Evolutionary conservation across 1,139 yeast species (phyloP).

Genomic region (Pichia sp.): DNA sequence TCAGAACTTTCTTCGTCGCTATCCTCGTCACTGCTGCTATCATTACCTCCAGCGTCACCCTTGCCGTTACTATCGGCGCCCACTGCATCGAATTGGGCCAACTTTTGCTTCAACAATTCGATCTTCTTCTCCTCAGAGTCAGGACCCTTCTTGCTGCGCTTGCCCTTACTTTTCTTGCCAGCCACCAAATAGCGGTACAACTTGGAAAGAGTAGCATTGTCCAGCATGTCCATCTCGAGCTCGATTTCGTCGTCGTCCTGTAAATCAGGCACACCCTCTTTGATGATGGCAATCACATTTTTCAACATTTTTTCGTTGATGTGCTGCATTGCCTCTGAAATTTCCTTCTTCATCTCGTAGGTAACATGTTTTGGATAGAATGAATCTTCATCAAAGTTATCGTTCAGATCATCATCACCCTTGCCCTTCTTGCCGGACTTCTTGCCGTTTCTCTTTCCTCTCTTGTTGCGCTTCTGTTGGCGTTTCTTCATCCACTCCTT

Average conservation of each 20-base stretch:
- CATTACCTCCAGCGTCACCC: slow-evolving; percentile 41
- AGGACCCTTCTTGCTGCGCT: slow-evolving; percentile 29
- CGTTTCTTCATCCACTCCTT: slow-evolving; percentile 58
- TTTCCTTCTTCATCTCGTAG: slow-evolving; percentile 94
- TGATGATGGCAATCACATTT: slow-evolving; percentile 79
- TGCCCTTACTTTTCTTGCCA: slow-evolving; percentile 36
- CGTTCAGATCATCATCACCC: slow-evolving; percentile 13
- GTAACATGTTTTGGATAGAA: slow-evolving; percentile 53
- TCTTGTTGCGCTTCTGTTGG: slow-evolving; percentile 29
- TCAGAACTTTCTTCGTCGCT: slow-evolving; percentile 21
- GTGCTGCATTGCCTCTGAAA: slow-evolving; percentile 78
- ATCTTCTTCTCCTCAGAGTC: slow-evolving; percentile 71
- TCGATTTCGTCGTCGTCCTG: slow-evolving; percentile 84
- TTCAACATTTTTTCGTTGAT: slow-evolving; percentile 77
- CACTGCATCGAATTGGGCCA: slow-evolving; percentile 67
- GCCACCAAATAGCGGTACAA: slow-evolving; percentile 76
- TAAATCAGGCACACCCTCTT: slow-evolving; percentile 81
- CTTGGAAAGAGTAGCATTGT: slow-evolving; percentile 76
- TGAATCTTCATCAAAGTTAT: slow-evolving; percentile 12
- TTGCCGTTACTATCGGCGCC: slow-evolving; percentile 26
- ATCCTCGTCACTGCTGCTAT: slow-evolving; percentile 61
- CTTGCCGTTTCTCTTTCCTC: slow-evolving; percentile 23
- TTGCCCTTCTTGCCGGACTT: slow-evolving; percentile 21
- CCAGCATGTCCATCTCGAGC: slow-evolving; percentile 91
- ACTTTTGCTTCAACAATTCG: slow-evolving; percentile 76